Base-by-base conservation (phyloP, 805 yeast genomes). In the Allodekkera sacchari region DNA sequence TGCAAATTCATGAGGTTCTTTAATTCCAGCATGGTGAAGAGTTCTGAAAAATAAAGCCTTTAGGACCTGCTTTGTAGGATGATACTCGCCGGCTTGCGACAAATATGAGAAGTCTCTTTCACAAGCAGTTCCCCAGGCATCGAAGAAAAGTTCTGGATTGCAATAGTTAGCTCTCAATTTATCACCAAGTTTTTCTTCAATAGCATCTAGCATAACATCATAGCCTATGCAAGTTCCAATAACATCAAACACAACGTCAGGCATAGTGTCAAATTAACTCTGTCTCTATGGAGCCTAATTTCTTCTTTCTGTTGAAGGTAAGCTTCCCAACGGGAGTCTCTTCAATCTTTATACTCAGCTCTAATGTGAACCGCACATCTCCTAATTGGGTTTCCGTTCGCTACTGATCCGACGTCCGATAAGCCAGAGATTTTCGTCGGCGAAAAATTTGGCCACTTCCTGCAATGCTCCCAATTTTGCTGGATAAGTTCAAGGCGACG, bases 81-180 rank as follows among this genome's bases (percentile, higher is more conserved):
- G 44, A 19, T 46, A 46, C 26, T 33, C 42, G 15, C 46, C 47
- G 25, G 30, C 34, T 25, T 34, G 42, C 9, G 44, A 39, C 12
- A 47, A 36, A 27, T 34, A 47, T 8, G 50, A 25, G 42, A 45
- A 53, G 38, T 87, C 87, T 95, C 96, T 85, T 4, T 89, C 88
- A 79, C 89, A 77, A 11, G 95, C 95, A 33, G 38, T 39, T 5
- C 36, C 26, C 45, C 45, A 41, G 27, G 39, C 40, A 26, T 24
- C 33, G 28, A 41, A 41, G 28, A 41, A 41, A 10, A 46, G 19
- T 12, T 28, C 22, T 18, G 34, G 17, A 14, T 32, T 22, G 7
- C 23, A 14, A 15, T 16, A 18, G 16, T 32, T 17, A 17, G 12
- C n/a, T 9, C n/a, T 16, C 17, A 33, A 18, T 16, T 33, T 31